Base-by-base conservation (phyloP, 768 basidiomycete genomes). In the Termitomyces heimii region DNA sequence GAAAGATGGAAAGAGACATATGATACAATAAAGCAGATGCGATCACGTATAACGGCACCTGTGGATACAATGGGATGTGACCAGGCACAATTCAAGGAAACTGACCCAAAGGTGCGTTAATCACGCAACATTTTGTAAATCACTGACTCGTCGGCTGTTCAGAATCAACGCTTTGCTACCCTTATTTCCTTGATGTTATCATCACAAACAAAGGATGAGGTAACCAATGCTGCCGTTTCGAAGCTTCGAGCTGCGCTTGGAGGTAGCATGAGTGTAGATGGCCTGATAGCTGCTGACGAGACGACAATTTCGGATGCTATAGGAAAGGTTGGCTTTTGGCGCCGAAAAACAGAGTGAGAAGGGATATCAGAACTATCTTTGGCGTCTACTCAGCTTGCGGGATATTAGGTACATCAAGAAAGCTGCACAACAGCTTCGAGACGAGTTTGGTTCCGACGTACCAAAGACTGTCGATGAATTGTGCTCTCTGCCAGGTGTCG, bases 61-160 rank as follows among this genome's bases (percentile, higher is more conserved):
- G 96, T 97, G 1, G 96, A 98, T 66, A 90, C 87, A 0, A 92
- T 94, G 91, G 92, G 93, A 1, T 92, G 92, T 63, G 84, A 89
- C 49, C 79, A 79, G 55, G 87, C 88, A 0, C 85, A 90, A 58
- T 64, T 65, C 50, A 77, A 79, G 43, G 88, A 89, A 63, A 70
- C 65, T 8, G 83, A 88, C 49, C 86, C 87, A 9, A 85, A 82
- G 77, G 91, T 88, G 43, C 37, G 68, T 62, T 16, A 10, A 35
- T 50, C 46, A 37, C 44, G 8, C 47, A 53, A 24, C 31, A 24
- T 37, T 32, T 43, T 26, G 10, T 29, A 32, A 40, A 28, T 14
- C 51, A 13, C n/a, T 40, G 10, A 42, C 39, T 57, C 55, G 54
- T 35, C 53, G 39, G 37, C 22, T 43, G 49, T 16, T 7, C 66